Evolutionary conservation across 75 land plant species (phyloP), one percentile per base, ranked within the genome.

Genomic region (Chamaecyparis obtusa): DNA sequence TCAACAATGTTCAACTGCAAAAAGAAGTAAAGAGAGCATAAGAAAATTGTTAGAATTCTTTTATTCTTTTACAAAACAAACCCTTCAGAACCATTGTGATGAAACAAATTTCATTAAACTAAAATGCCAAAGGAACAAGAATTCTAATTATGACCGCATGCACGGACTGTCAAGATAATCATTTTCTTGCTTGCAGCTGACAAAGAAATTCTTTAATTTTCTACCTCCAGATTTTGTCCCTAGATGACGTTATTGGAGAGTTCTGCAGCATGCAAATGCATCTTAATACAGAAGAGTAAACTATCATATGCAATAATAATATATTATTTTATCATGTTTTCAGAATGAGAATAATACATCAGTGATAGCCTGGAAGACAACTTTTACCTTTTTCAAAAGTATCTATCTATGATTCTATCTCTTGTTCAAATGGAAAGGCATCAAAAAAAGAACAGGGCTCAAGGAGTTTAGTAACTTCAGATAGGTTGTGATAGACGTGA

Each of bases 1-100:
- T 96, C 99, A 60, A 98, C 99, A 88, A 98, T 95, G 83, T 96
- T 98, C 67, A 98, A 67, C 99, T 98, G 96, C 56, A 60, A 85
- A 84, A 84, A 46, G 27, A 84, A 32, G 37, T 35, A 32, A 36
- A 84, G n/a, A 35, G 15, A 56, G 14, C 36, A 57, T 7, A 21
- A 80, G 30, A 80, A 43, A 44, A 81, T 81, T 81, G 32, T 81
- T 81, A 46, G 15, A 9, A 27, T 27, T 46, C 19, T 10, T 44
- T 78, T 77, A 76, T 14, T 37, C 10, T 41, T 41, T 78, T 39
- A 78, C 46, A 44, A 46, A 39, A 44, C 48, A n/a, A n/a, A 81
- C 10, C 33, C 83, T 81, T 24, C 27, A 81, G 51, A 24, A 44
- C 32, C 51, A 81, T 46, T 81, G 9, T 3, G 13, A n/a, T 81